Evolutionary conservation across 164 flowering plant species (phyloP).

Genomic region (Vitis rupestris): DNA sequence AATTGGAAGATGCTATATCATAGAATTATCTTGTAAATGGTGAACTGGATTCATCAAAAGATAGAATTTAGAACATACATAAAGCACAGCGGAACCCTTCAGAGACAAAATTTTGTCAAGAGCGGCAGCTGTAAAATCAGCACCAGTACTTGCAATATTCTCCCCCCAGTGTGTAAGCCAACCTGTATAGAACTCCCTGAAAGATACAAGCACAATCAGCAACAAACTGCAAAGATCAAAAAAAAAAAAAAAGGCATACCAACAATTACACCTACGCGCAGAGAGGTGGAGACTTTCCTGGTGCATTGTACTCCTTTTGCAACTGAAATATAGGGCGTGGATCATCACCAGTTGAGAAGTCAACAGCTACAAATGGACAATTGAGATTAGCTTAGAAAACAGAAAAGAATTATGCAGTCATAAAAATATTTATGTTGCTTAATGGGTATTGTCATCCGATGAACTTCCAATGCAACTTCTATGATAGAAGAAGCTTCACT

Average conservation of each 20-base stretch:
- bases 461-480: neutral
- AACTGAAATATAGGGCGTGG: conserved; percentile 86
- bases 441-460: neutral
- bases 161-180: conserved; percentile 99
- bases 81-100: conserved; percentile 94
- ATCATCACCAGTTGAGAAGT: conserved; percentile 82
- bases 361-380: conserved; percentile 65
- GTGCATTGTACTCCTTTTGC: conserved; percentile 88
- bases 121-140: conserved; percentile 55
- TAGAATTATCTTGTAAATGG: conserved; percentile 7
- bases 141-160: conserved; percentile 62
- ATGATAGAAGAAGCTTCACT: no score
- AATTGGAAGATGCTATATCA: conserved; percentile 13
- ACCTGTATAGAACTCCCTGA: conserved; percentile 95
- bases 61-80: conserved; percentile 47
- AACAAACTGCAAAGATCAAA: conserved; percentile 2
- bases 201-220: conserved; percentile 17
- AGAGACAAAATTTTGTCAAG: conserved; percentile 62
- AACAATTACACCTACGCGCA: conserved; percentile 56
- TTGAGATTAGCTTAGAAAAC: neutral
- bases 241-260: neutral
- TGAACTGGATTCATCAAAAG: conserved; percentile 12
- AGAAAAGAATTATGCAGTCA: neutral
- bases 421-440: neutral
- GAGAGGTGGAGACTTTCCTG: conserved; percentile 94